Conservation (phyloP, 305 asterid genomes). For the Solanum hybrid region DNA sequence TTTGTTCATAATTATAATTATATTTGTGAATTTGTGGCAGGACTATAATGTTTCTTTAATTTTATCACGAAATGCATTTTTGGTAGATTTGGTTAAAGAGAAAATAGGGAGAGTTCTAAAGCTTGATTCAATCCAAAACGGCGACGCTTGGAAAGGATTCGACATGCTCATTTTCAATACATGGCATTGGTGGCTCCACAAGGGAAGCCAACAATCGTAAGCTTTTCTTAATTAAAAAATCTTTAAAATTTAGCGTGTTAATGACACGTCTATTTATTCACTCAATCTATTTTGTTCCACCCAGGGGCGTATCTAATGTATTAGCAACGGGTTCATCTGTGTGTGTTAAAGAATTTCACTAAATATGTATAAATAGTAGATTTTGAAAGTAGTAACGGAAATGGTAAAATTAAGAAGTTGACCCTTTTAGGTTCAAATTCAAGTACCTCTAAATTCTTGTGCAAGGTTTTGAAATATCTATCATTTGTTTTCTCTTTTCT, state of each 20-base stretch:
- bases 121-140: conserved; percentile 48
- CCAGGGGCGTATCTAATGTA: neutral
- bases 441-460: neutral
- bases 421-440: too few relatives aligned
- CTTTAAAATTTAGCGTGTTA: neutral
- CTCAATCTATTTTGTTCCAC: neutral
- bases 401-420: too few relatives aligned
- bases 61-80: conserved; percentile 46
- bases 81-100: conserved; percentile 46
- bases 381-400: too few relatives aligned
- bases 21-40: conserved; percentile 20
- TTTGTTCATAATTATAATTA: neutral
- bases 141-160: conserved; percentile 44
- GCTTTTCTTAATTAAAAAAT: neutral
- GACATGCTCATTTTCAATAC: conserved; percentile 67
- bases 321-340: neutral
- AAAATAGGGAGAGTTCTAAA: conserved; percentile 37
- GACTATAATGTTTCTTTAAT: conserved; percentile 37
- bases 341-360: neutral
- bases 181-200: conserved; percentile 87
- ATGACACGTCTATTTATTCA: neutral
- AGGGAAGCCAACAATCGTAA: conserved; percentile 49
- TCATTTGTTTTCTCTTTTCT: neutral
- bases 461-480: neutral
- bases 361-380: too few relatives aligned